Percentiles rank a stretch among this genome's conserved stretches.
Conservation (phyloP, 1,284 basidiomycete species). For the Puccinia hordei region DNA sequence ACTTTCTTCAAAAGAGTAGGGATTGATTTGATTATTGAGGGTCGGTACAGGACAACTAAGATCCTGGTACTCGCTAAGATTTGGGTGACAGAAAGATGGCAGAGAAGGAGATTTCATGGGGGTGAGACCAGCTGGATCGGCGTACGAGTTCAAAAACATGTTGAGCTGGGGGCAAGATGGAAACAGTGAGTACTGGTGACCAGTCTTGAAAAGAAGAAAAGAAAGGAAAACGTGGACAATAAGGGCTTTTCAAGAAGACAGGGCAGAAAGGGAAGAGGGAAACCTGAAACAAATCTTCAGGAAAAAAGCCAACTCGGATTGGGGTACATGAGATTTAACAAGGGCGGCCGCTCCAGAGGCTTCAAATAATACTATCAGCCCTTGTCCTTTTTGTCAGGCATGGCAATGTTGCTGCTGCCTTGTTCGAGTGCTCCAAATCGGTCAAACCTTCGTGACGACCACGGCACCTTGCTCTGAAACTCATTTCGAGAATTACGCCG, state of each 20-base stretch:
- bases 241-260: constrained; percentile 6
- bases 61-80: constrained; percentile 5
- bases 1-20: not conserved
- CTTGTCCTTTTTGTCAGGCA: constrained; percentile 28
- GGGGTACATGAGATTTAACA: not conserved
- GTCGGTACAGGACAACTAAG: not conserved
- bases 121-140: constrained; percentile 33
- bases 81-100: not conserved
- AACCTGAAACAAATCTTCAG: constrained; percentile 25
- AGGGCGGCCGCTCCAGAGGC: not conserved
- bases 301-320: not conserved
- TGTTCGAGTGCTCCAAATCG: constrained; percentile 1
- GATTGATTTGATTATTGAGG: not conserved
- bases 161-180: not conserved
- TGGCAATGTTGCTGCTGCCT: constrained; percentile 2
- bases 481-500: too few relatives aligned
- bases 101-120: constrained; percentile 16
- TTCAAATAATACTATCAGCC: not conserved
- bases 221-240: not conserved
- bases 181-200: not conserved
- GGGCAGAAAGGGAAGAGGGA: constrained; percentile 1
- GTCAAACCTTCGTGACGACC: constrained; percentile 23
- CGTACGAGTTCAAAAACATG: constrained; percentile 20
- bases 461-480: too few relatives aligned
- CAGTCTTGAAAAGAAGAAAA: not conserved